Evolutionary conservation across 768 basidiomycete species (phyloP).

Genomic region (Nevesoporus exiguus): DNA sequence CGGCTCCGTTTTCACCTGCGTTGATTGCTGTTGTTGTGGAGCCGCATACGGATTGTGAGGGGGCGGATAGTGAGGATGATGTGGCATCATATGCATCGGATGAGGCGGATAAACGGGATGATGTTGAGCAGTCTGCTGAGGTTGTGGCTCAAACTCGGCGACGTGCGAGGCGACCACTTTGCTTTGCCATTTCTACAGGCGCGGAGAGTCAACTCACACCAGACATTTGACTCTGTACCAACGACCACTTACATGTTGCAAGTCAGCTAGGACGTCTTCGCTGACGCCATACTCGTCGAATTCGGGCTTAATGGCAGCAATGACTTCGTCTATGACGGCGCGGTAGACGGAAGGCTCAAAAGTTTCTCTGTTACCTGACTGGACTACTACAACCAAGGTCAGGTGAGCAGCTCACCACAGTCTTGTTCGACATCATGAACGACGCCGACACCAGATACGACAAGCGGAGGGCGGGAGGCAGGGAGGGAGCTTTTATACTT

Average conservation of each 20-base stretch:
- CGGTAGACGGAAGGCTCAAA: conserved; percentile 90
- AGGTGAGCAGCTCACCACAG: conserved; percentile 90
- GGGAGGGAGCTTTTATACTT: conserved; percentile 39
- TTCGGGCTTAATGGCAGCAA: conserved; percentile 80
- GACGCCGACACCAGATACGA: conserved; percentile 28
- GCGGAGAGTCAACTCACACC: conserved; percentile 6
- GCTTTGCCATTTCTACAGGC: conserved; percentile 86
- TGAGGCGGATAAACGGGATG: conserved; percentile 58
- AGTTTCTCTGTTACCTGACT: conserved; percentile 48
- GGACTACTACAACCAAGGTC: conserved; percentile 55
- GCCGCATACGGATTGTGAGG: conserved; percentile 51
- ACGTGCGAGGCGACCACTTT: conserved; percentile 94
- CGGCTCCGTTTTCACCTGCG: conserved; percentile 72
- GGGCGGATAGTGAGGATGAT: conserved; percentile 52
- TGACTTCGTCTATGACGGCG: conserved; percentile 94
- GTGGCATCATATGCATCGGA: conserved; percentile 56
- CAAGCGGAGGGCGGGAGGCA: conserved; percentile 33
- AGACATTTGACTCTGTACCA: conserved; percentile 8
- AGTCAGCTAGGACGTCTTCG: conserved; percentile 83
- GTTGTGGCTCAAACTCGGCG: conserved; percentile 79
- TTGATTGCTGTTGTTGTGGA: conserved; percentile 32
- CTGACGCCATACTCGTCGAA: conserved; percentile 96
- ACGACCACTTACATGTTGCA: conserved; percentile 73
- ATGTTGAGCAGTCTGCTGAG: conserved; percentile 44
- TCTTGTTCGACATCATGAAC: conserved; percentile 88